Conservation (phyloP, 257 asterid genomes). For the Penstemon eatonii region DNA sequence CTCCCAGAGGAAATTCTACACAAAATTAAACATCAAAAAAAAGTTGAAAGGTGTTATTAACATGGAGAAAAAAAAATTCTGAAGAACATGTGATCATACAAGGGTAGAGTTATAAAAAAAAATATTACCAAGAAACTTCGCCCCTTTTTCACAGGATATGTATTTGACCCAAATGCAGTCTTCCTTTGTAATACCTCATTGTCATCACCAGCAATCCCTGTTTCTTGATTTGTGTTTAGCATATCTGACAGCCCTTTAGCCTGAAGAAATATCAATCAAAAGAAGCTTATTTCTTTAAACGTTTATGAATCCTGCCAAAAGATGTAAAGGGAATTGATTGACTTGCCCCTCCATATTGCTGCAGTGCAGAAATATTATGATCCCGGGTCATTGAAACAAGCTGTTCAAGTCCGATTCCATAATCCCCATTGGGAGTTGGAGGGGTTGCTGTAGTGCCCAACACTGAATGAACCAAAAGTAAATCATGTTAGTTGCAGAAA, state of each 20-base stretch:
- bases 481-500: constrained; percentile 22
- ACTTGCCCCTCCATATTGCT: constrained; percentile 87
- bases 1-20: constrained; percentile 91
- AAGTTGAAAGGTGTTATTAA: constrained; percentile 21
- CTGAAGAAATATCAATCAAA: constrained; percentile 39
- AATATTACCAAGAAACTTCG: constrained; percentile 67
- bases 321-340: constrained; percentile 14
- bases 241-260: constrained; percentile 63
- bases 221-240: constrained; percentile 64
- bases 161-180: constrained; percentile 74
- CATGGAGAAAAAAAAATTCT: constrained; percentile 8
- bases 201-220: constrained; percentile 60
- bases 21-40: constrained; percentile 8
- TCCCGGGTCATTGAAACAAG: constrained; percentile 79
- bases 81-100: constrained; percentile 9
- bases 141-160: constrained; percentile 89
- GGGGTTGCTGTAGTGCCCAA: constrained; percentile 67
- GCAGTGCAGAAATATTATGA: constrained; percentile 59
- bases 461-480: constrained; percentile 41
- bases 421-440: constrained; percentile 63
- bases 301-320: constrained; percentile 1
- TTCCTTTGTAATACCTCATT: constrained; percentile 56
- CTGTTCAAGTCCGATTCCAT: constrained; percentile 66
- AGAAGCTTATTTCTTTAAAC: constrained; percentile 14
- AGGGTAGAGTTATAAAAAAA: constrained; percentile 20